These are phyloP conservation scores for Triangularia verruculosa DNA, from an alignment of 2,329 filamentous ascomycete species.

Conservation along the genomic window DNA sequence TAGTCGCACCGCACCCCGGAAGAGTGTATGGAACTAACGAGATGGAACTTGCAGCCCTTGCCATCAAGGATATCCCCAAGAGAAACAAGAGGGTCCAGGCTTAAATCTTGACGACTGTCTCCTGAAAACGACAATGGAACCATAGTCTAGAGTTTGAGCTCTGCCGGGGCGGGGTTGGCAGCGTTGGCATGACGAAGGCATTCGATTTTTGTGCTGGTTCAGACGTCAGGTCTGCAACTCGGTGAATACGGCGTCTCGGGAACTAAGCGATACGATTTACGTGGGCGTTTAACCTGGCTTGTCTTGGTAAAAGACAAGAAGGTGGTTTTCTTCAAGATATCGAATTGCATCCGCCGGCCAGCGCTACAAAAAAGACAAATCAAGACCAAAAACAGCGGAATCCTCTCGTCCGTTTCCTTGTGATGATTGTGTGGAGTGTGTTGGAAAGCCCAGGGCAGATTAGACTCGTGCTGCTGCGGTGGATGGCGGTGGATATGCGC, in stretches of 20 bases:
- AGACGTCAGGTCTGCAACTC: conserved; percentile 31
- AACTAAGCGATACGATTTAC: conserved; percentile 33
- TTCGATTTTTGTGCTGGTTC: conserved; percentile 29
- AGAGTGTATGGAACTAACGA: conserved; percentile 16
- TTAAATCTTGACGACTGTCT: conserved; percentile 11
- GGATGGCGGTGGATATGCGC: background rate
- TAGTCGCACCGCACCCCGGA: background rate
- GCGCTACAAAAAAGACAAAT: conserved; percentile 13
- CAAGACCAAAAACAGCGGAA: background rate
- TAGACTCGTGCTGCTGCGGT: no score
- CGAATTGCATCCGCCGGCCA: conserved; percentile 26
- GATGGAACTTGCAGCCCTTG: conserved; percentile 41
- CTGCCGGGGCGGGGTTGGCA: background rate
- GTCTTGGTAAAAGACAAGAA: conserved; percentile 23
- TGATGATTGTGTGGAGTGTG: background rate
- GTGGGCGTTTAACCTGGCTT: conserved; percentile 18
- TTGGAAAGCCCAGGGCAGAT: no score
- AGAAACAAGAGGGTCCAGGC: conserved; percentile 32
- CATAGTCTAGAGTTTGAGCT: conserved; percentile 14
- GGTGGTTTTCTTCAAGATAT: conserved; percentile 27
- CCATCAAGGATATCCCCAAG: conserved; percentile 54
- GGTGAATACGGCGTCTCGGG: conserved; percentile 50
- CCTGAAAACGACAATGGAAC: conserved; percentile 3
- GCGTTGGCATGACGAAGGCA: conserved; percentile 27
- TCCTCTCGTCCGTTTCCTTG: background rate